Percentiles rank a stretch among this genome's conserved stretches.
These are phyloP conservation scores for Penicillium herquei DNA, from an alignment of 495 filamentous ascomycete species.

Conservation along the genomic window DNA sequence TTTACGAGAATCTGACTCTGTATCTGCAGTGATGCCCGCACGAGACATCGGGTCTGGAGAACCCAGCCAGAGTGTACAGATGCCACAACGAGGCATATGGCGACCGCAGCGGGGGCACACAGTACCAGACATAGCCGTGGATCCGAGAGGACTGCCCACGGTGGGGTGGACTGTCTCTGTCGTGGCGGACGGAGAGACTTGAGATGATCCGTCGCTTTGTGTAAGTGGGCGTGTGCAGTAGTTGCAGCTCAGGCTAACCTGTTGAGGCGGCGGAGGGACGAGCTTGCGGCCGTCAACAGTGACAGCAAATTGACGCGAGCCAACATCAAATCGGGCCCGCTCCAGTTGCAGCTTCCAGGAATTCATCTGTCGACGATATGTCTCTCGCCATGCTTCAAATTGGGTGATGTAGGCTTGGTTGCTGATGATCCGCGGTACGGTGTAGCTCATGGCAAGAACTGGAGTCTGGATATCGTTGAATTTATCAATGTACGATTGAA, in stretches of 20 bases:
- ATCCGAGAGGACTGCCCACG: constrained; percentile 36
- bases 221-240: constrained; percentile 66
- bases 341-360: constrained; percentile 64
- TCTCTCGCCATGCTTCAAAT: constrained; percentile 75
- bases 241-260: constrained; percentile 79
- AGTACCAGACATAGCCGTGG: constrained; percentile 45
- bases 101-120: constrained; percentile 83
- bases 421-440: constrained; percentile 76
- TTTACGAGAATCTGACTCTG: constrained; percentile 32
- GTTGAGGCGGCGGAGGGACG: constrained; percentile 64
- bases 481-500: constrained; percentile 83
- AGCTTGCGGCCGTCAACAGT: constrained; percentile 61
- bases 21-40: constrained; percentile 52
- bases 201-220: constrained; percentile 41
- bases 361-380: constrained; percentile 81
- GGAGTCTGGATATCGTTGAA: constrained; percentile 89
- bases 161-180: constrained; percentile 39
- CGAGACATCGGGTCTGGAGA: constrained; percentile 66
- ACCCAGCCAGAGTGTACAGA: constrained; percentile 85
- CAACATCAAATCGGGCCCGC: constrained; percentile 60
- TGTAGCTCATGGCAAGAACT: constrained; percentile 77
- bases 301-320: constrained; percentile 59
- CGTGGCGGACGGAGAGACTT: constrained; percentile 30
- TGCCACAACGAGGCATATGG: constrained; percentile 83
- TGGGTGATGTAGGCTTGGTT: constrained; percentile 53